Evolutionary conservation across 1,139 yeast species (phyloP).

Genomic region (Zygosaccharomyces sapae): DNA sequence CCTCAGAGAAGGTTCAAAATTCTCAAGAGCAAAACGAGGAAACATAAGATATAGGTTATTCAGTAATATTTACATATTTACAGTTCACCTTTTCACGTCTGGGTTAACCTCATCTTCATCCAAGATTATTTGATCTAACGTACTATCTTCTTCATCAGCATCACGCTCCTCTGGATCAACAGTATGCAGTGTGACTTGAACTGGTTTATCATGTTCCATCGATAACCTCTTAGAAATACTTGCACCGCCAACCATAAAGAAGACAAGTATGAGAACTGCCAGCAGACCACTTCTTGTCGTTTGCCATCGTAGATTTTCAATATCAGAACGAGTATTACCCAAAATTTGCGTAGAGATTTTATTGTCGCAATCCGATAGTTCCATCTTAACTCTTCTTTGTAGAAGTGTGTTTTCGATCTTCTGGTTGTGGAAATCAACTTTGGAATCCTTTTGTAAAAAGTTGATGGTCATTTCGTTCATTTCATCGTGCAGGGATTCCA

Average conservation of each 20-base stretch:
- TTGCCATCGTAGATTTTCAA: constrained; percentile 90
- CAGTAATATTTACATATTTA: constrained; percentile 1
- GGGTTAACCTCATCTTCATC: constrained; percentile 2
- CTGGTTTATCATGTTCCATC: constrained; percentile 32
- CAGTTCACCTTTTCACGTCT: constrained; percentile 2
- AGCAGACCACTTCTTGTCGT: constrained; percentile 75
- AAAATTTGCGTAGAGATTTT: constrained; percentile 79
- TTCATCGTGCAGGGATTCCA: constrained; percentile 71
- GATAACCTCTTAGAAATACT: constrained; percentile 40
- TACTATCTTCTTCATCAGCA: constrained; percentile 22
- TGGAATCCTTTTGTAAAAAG: constrained; percentile 62
- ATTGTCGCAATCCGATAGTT: constrained; percentile 80
- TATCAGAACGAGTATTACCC: constrained; percentile 78
- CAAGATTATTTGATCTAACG: constrained; percentile 15
- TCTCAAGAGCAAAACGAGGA: constrained; percentile 53
- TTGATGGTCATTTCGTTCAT: constrained; percentile 66
- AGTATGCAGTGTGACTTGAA: constrained; percentile 34
- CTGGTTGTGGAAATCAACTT: constrained; percentile 81
- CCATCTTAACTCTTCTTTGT: constrained; percentile 63
- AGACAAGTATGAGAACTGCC: constrained; percentile 42
- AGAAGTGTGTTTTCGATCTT: constrained; percentile 78
- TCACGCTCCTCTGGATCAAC: constrained; percentile 32
- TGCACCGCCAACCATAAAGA: constrained; percentile 48
- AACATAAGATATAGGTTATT: constrained; percentile 42
- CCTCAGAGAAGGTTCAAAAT: constrained; percentile 68